Evolutionary conservation across 2,329 filamentous ascomycete species (phyloP).

Genomic region (Gnomoniopsis sp.): DNA sequence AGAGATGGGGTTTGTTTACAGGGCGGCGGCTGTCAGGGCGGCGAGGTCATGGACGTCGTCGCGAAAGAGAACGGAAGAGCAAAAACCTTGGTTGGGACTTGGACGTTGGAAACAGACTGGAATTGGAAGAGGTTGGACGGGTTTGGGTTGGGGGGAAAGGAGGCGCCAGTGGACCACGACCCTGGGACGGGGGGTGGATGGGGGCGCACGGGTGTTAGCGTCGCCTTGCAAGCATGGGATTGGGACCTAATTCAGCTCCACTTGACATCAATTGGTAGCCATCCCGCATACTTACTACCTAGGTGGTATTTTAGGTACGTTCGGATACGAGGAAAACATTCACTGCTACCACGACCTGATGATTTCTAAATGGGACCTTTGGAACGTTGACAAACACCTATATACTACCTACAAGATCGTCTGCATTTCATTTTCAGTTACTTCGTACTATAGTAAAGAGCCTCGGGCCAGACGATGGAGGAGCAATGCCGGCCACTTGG

Average conservation of each 20-base stretch:
- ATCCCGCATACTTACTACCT: too few species aligned
- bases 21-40: slow-evolving; percentile 9
- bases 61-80: not conserved
- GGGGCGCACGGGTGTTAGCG: not conserved
- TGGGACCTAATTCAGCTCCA: not conserved
- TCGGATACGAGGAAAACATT: too few species aligned
- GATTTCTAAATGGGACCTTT: too few species aligned
- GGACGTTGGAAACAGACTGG: not conserved
- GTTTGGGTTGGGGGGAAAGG: not conserved
- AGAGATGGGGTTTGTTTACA: not conserved
- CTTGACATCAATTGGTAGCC: not conserved
- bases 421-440: too few species aligned
- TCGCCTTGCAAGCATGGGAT: not conserved
- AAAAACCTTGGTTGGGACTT: not conserved
- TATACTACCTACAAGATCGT: too few species aligned
- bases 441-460: not conserved
- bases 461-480: not conserved
- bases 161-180: not conserved
- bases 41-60: not conserved
- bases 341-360: too few species aligned
- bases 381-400: too few species aligned
- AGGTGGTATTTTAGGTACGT: too few species aligned
- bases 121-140: not conserved
- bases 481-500: not conserved
- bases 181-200: not conserved